phyloP scores from a whole-genome alignment of 2,329 filamentous ascomycete genomes.

The Ascochyta rabiei region DNA sequence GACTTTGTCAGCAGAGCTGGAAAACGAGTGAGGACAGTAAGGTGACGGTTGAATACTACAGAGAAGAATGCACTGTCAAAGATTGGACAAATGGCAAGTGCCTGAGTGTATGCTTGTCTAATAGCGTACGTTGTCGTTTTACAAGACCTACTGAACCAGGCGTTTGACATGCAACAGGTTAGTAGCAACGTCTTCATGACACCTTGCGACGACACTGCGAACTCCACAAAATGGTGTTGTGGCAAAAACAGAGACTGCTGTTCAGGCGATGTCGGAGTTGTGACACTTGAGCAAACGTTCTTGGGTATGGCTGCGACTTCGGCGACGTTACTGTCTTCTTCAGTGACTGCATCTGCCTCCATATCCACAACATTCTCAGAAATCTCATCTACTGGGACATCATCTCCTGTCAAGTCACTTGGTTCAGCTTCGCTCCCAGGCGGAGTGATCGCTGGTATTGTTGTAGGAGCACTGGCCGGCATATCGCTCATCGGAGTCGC shows the following conservation, averaged over 20 bases:
- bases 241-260: constrained; percentile 5
- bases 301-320: neutral
- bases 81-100: constrained; percentile 6
- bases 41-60: neutral
- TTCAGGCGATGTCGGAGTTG: constrained; percentile 1
- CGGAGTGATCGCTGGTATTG: constrained; percentile 2
- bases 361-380: neutral
- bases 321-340: neutral
- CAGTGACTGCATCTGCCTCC: neutral
- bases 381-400: neutral
- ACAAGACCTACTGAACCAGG: too few species aligned
- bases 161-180: neutral
- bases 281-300: constrained; percentile 5
- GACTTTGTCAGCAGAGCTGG: constrained; percentile 2
- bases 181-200: constrained; percentile 2
- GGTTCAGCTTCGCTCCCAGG: neutral
- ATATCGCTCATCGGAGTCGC: neutral
- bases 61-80: constrained; percentile 6
- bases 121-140: neutral
- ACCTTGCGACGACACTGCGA: constrained; percentile 5
- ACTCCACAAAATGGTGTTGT: constrained; percentile 10
- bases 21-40: neutral
- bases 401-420: neutral
- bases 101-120: constrained; percentile 8
- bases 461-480: neutral